phyloP scores from a whole-genome alignment of 768 basidiomycete species.

The Podaxis sp. region DNA sequence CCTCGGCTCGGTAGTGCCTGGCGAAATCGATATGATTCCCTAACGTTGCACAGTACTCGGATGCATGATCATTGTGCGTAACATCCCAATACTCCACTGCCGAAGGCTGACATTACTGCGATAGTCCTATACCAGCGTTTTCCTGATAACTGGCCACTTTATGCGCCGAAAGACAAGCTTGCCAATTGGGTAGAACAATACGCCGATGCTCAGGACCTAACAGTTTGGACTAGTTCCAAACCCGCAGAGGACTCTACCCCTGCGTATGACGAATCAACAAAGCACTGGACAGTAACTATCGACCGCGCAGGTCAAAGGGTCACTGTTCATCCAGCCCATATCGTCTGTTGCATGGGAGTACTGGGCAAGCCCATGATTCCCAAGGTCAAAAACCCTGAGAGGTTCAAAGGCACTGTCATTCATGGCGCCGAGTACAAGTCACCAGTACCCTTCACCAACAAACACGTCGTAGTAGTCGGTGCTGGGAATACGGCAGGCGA shows the following conservation, averaged over 20 bases:
- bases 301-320: background rate
- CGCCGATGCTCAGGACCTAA: constrained; percentile 56
- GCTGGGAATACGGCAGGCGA: background rate
- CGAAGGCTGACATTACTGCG: background rate
- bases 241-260: background rate
- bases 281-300: background rate
- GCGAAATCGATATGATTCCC: constrained; percentile 12
- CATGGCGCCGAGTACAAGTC: background rate
- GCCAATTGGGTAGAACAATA: constrained; percentile 67
- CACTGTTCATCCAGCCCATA: background rate
- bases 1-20: constrained; percentile 7
- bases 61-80: constrained; percentile 12
- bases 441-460: background rate
- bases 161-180: constrained; percentile 55
- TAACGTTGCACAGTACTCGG: constrained; percentile 7
- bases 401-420: background rate
- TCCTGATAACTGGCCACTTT: constrained; percentile 59
- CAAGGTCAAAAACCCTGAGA: background rate
- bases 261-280: background rate
- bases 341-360: background rate
- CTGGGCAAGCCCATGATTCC: background rate
- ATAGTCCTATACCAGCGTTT: constrained; percentile 31
- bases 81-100: background rate
- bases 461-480: background rate
- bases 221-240: constrained; percentile 50